Percentiles rank a stretch among this genome's conserved stretches.
Conservation (phyloP, 352 stramenopile genomes). For the Phytopythium aichiense region DNA sequence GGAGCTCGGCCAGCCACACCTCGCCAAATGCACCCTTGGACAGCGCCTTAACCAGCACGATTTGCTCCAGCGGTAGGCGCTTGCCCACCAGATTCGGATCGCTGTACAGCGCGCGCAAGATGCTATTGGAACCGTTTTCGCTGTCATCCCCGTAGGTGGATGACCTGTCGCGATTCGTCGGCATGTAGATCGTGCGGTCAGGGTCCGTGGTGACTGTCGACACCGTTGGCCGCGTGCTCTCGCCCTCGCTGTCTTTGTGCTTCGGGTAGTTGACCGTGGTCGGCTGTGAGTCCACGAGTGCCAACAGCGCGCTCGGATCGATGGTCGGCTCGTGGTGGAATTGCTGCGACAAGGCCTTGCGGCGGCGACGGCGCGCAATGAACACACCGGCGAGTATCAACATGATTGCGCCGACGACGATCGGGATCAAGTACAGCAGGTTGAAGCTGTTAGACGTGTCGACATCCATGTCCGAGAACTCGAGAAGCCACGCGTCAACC, state of each 20-base stretch:
- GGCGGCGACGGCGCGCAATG: constrained; percentile 8
- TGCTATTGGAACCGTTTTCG: not conserved
- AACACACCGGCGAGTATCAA: constrained; percentile 10
- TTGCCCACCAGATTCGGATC: constrained; percentile 27
- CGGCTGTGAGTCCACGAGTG: not conserved
- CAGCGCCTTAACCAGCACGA: constrained; percentile 16
- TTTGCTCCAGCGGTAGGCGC: constrained; percentile 16
- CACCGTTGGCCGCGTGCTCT: not conserved
- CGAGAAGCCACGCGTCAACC: constrained; percentile 2
- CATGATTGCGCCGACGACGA: constrained; percentile 13
- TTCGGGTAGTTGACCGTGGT: not conserved
- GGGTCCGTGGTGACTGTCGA: not conserved
- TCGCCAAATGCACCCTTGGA: constrained; percentile 46
- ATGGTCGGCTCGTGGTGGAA: not conserved
- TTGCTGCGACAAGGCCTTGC: not conserved
- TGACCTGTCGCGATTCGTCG: not conserved
- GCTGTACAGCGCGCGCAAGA: not conserved
- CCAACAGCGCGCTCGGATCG: not conserved
- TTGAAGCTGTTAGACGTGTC: constrained; percentile 14
- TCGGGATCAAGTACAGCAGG: constrained; percentile 30
- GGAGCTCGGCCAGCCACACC: constrained; percentile 33
- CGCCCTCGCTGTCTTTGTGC: not conserved
- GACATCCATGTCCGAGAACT: not conserved
- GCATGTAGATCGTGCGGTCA: not conserved
- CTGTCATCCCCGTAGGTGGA: not conserved